Base-by-base conservation (phyloP, 202 grass and related monocot genomes). In the Hordeum pubiflorum region DNA sequence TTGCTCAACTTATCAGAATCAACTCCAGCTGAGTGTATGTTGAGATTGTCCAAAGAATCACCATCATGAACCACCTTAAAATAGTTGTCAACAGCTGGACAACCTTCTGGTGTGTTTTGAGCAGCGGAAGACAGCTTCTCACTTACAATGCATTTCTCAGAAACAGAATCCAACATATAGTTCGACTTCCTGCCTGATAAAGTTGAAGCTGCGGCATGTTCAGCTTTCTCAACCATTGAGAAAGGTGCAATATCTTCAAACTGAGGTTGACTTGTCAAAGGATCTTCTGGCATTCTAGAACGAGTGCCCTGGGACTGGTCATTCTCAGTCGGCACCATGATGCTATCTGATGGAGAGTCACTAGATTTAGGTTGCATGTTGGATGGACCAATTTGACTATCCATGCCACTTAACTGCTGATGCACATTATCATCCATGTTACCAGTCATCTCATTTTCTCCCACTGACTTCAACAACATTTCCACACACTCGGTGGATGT, bases 401-500 rank as follows among this genome's bases (percentile, higher is more conserved):
- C 79, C 83, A 79, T 93, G 58, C 86, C 86, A 86, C 85, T 87
- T 56, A 91, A 77, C 83, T 74, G 84, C 81, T 67, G 65, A 36
- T 71, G 72, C 65, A 72, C 57, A 80, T 43, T 88, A 72, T 48
- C 73, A 55, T 87, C 81, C 63, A 85, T 84, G 72, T 89, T 80
- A 78, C 38, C 79, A 63, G 85, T 67, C 57, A 86, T 90, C 31
- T 91, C 89, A 85, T 89, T 84, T 83, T 91, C 96, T 81, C 90
- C 88, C 26, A 96, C 89, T 17, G 96, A 99, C 18, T 96, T 99
- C 83, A 99, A 72, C 63, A 98, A 55, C 84, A 99, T 93, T 73
- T 99, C 87, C 43, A 91, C 92, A 58, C 87, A 93, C 86, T 99
- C 96, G 24, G 92, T 89, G 1, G 95, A 93, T 40, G 96, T 95